Evolutionary conservation across 352 stramenopile genomes (phyloP), one percentile per base, ranked within the genome.

Genomic region (Paralagenidium karlingii): DNA sequence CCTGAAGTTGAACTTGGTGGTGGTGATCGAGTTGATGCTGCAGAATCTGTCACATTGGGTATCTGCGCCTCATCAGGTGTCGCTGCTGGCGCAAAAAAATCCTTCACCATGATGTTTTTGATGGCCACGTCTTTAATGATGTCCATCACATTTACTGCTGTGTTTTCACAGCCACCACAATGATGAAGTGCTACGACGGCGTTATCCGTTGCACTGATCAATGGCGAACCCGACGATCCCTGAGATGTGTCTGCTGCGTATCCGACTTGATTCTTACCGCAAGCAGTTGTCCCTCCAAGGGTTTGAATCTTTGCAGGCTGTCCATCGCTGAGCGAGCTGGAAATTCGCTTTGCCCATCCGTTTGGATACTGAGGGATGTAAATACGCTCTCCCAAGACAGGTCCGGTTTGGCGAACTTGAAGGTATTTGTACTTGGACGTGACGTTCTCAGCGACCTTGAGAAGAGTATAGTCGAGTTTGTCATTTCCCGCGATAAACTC

Each of bases 391-490:
- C 38, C 22, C n/a, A 57, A 13, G 18, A 47, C 19, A 10, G 55
- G 25, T 24, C 55, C 55, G 5, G 15, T 8, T 7, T 22, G 27
- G 30, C 55, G 51, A 3, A 55, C 30, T 34, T 60, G 49, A 3
- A 64, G 40, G 34, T 38, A 64, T 11, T 47, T 51, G 36, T 61
- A 60, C 28, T 30, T 9, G 9, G 15, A 29, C 3, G 46, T 13
- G 21, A 76, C 50, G 16, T 59, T 60, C n/a, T 50, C 55, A 3
- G 42, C 30, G 27, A 63, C 51, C 47, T 79, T 63, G 25, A 83
- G 27, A 20, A 83, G 40, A 13, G 49, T 44, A 33, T 53, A 58
- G 46, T 58, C 49, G 27, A 43, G 26, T 3, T 11, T 9, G 19
- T 38, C 38, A 43, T 30, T 40, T 37, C 53, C 53, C 21, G 44